A percentile compares a stretch with the other conserved stretches of the same genome.
These are phyloP conservation scores for Luffa aegyptiaca DNA, from an alignment of 306 rosid genomes.

Conservation along the genomic window DNA sequence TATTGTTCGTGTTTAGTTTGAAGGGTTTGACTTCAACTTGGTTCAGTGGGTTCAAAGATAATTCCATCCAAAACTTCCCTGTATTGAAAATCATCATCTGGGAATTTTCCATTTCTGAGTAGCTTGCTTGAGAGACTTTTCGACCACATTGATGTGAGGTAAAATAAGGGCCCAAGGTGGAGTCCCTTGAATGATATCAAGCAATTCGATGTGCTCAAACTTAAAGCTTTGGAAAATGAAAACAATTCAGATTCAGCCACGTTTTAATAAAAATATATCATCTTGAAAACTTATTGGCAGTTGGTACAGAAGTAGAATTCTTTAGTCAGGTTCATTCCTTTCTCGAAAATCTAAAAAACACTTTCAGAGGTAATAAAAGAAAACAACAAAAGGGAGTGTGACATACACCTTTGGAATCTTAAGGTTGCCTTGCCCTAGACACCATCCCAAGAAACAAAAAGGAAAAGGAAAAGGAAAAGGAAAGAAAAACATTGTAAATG, in stretches of 20 bases:
- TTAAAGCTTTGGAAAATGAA: not conserved
- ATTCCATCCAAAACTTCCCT: not conserved
- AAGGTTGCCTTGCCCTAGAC: conserved; percentile 2
- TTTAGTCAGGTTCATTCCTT: conserved; percentile 5
- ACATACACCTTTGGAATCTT: conserved; percentile 1
- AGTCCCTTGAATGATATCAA: not conserved
- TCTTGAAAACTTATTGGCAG: not conserved
- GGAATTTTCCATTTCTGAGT: not conserved
- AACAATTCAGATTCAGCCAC: not conserved
- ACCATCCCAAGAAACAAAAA: not conserved
- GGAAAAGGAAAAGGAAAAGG: not conserved
- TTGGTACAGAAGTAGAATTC: not conserved
- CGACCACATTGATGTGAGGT: not conserved
- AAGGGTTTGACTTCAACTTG: not conserved
- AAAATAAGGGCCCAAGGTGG: not conserved
- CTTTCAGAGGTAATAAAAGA: not conserved
- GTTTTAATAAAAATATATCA: not conserved
- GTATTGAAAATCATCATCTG: not conserved
- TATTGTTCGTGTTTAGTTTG: not conserved
- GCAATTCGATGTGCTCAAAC: not conserved
- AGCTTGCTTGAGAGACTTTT: not conserved
- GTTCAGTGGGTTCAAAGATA: not conserved
- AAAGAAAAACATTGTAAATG: not conserved
- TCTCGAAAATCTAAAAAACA: conserved; percentile 3
- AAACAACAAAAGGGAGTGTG: conserved; percentile 2